These are phyloP conservation scores for Fusarium nematophilum DNA, from an alignment of 2,329 filamentous ascomycete species.

Conservation along the genomic window DNA sequence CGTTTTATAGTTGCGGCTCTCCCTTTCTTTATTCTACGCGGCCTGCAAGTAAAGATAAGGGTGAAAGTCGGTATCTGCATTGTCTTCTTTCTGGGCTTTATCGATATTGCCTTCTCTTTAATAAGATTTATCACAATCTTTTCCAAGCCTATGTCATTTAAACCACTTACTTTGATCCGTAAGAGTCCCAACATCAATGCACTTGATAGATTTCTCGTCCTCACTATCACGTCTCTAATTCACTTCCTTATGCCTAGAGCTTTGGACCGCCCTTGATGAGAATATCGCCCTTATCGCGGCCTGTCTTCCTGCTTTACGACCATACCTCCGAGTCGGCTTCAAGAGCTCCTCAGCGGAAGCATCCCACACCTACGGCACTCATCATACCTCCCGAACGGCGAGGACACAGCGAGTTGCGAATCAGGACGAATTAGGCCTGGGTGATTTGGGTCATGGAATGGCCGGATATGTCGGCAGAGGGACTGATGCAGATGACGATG, in stretches of 20 bases:
- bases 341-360: neutral
- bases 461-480: too few relatives aligned
- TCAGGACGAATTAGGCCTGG: neutral
- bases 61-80: neutral
- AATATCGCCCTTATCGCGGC: neutral
- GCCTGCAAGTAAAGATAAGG: neutral
- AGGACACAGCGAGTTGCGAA: neutral
- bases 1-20: neutral
- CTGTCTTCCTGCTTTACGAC: neutral
- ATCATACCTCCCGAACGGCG: neutral
- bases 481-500: neutral
- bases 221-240: too few relatives aligned
- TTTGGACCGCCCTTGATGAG: neutral
- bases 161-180: too few relatives aligned
- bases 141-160: too few relatives aligned
- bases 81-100: slow-evolving; percentile 2
- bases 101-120: slow-evolving; percentile 1
- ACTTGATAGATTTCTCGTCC: too few relatives aligned
- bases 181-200: too few relatives aligned
- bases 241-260: neutral
- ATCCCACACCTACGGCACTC: neutral
- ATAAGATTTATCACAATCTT: neutral
- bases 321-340: neutral
- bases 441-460: too few relatives aligned
- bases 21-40: neutral